Evolutionary conservation across 1,284 basidiomycete species (phyloP), one percentile per base, ranked within the genome.

Genomic region (Papiliotrema flavescens): DNA sequence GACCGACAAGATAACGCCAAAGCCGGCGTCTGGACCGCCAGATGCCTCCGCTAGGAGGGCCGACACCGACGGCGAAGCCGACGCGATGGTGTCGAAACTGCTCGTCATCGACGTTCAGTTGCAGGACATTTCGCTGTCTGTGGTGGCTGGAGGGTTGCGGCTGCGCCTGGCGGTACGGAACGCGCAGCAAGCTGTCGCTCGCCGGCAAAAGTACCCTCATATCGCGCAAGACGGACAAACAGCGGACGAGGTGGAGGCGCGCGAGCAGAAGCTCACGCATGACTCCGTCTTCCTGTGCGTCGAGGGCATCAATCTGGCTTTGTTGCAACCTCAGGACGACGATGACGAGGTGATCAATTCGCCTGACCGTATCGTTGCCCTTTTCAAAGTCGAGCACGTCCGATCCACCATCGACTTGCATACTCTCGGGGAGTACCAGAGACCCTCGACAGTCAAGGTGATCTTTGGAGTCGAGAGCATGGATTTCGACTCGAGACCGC

Each of bases 401-500:
- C 37, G 49, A 13, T 34, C 32, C n/a, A 32, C 17, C 15, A 24
- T 50, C 9, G 49, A 41, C 17, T 13, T 15, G 17, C 19, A 24
- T 9, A 17, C n/a, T 41, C 34, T 26, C 8, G 35, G 35, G 36
- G 23, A 15, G 15, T 19, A 34, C 23, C 15, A 53, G 17, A 26
- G 26, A 24, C 32, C 35, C 8, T 14, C 36, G 20, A 37, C 41
- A 3, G 19, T 47, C 11, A 53, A 54, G 20, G 14, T 54, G 3
- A 17, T 54, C 15, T 39, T 68, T 22, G 62, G 59, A 8, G 24
- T 65, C 4, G 49, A 65, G 28, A 28, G 44, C 0, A 45, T 71
- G n/a, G 59, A 64, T 7, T 66, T 73, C 34, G 69, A 72, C 43
- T 70, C 69, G 3, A 51, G 61, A 13, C 70, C 70, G 15, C 69